phyloP scores from a whole-genome alignment of 768 basidiomycete genomes.

The Rhodocollybia butyracea region DNA sequence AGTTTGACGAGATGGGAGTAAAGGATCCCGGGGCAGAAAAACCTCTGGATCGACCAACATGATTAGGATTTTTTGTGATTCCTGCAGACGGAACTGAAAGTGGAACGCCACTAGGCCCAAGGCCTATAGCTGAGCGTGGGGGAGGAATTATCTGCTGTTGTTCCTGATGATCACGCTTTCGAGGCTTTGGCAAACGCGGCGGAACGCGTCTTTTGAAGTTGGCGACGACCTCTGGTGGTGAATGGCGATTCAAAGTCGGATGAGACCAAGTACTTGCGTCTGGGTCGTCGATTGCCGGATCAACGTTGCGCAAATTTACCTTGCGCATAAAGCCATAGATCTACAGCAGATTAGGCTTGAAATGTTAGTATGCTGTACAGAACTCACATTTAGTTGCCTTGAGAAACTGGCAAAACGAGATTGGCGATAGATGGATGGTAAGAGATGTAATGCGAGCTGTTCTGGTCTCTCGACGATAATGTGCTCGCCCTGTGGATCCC shows the following conservation, averaged over 20 bases:
- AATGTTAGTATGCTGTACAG: slow-evolving; percentile 22
- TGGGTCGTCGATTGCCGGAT: slow-evolving; percentile 92
- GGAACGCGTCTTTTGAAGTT: slow-evolving; percentile 96
- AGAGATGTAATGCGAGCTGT: slow-evolving; percentile 90
- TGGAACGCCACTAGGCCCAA: slow-evolving; percentile 50
- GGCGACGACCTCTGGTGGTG: slow-evolving; percentile 84
- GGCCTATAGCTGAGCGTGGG: slow-evolving; percentile 71
- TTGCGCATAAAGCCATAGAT: slow-evolving; percentile 99
- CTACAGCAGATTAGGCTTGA: slow-evolving; percentile 39
- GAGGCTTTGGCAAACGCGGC: slow-evolving; percentile 84
- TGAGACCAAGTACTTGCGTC: slow-evolving; percentile 98
- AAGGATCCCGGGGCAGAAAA: slow-evolving; percentile 84
- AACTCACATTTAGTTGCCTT: slow-evolving; percentile 89
- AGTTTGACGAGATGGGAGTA: slow-evolving; percentile 49
- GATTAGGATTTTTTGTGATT: slow-evolving; percentile 38
- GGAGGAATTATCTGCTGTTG: slow-evolving; percentile 61
- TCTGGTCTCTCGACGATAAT: slow-evolving; percentile 95
- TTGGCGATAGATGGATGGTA: slow-evolving; percentile 93
- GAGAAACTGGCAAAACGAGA: slow-evolving; percentile 97
- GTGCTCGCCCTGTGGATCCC: slow-evolving; percentile 90
- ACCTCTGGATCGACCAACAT: slow-evolving; percentile 64
- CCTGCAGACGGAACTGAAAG: slow-evolving; percentile 57
- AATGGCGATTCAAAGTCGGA: slow-evolving; percentile 87
- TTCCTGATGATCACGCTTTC: slow-evolving; percentile 75
- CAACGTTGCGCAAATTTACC: slow-evolving; percentile 92